Base-by-base conservation (phyloP, 208 protist genomes). In the Leishmania lainsoni region DNA sequence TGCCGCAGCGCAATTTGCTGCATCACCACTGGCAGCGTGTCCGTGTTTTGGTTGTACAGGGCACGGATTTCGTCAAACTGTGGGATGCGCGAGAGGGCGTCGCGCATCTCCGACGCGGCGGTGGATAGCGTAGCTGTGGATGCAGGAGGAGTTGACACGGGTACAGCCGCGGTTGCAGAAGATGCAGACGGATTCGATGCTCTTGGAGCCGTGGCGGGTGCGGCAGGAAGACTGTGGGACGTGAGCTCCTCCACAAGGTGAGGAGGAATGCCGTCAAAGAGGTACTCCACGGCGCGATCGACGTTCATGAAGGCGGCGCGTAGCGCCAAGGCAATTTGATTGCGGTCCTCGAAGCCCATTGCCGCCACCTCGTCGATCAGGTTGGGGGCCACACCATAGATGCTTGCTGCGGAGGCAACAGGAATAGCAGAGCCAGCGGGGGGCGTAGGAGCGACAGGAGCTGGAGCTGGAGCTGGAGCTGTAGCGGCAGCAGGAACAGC, bases 311-410 rank as follows among this genome's bases (percentile, higher is more conserved):
- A 96, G 49, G 94, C 94, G 29, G 94, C 93, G 42, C 92, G 90
- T 52, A 97, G 81, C 52, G 94, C 94, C 35, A 93, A 84, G 20
- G 92, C 88, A 8, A 97, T 89, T 80, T 92, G 86, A 32, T 72
- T 77, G 54, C 94, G 92, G 73, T 97, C 93, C 48, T 94, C 89
- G 83, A 97, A 97, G 49, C 94, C 94, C 94, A 97, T 97, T 42
- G 92, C 81, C 35, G 92, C 90, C 66, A 97, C 84, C 26, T 85
- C 86, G 76, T 97, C 94, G 71, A 97, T 93, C 42, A 97, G 84
- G 52, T 81, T 80, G 39, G 87, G 69, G 45, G 91, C 84, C 12
- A 93, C 90, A 16, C 76, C 86, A 61, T 83, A 54, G 5, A 80
- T 78, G 63, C 72, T 81, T 2, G 76, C 17, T 54, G 81, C 10